Conservation (phyloP, 441 rosid species). For the Jatropha multifida region DNA sequence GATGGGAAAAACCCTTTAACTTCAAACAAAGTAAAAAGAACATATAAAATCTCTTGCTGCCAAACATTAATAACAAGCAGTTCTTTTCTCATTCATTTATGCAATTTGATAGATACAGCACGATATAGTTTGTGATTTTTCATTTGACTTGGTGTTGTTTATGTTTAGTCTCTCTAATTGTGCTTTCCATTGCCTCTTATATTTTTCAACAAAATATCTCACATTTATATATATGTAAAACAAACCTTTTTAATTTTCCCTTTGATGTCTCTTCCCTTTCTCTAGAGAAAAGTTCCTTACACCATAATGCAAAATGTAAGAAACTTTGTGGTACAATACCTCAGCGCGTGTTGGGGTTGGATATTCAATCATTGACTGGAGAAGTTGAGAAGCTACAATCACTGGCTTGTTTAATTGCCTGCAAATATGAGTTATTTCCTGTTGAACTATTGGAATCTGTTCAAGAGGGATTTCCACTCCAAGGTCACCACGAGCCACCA, state of each 20-base stretch:
- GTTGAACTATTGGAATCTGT: conserved; percentile 66
- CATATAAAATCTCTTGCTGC: background rate
- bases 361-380: conserved; percentile 70
- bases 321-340: conserved; percentile 30
- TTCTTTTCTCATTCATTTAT: background rate
- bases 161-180: background rate
- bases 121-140: background rate
- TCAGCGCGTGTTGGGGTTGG: conserved; percentile 82
- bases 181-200: background rate
- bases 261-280: background rate
- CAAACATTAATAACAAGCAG: background rate
- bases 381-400: conserved; percentile 74
- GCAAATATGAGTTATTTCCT: conserved; percentile 47
- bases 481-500: conserved; percentile 77
- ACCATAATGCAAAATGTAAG: background rate
- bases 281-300: background rate
- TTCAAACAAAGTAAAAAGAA: background rate
- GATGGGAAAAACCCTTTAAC: background rate
- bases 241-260: background rate
- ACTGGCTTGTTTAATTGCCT: conserved; percentile 70
- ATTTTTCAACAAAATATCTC: background rate
- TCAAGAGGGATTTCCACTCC: conserved; percentile 68
- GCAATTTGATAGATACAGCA: background rate
- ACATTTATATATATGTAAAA: background rate
- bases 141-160: background rate